Evolutionary conservation across 441 rosid species (phyloP), one percentile per base, ranked within the genome.

Genomic region (Arabidopsis lyrata): DNA sequence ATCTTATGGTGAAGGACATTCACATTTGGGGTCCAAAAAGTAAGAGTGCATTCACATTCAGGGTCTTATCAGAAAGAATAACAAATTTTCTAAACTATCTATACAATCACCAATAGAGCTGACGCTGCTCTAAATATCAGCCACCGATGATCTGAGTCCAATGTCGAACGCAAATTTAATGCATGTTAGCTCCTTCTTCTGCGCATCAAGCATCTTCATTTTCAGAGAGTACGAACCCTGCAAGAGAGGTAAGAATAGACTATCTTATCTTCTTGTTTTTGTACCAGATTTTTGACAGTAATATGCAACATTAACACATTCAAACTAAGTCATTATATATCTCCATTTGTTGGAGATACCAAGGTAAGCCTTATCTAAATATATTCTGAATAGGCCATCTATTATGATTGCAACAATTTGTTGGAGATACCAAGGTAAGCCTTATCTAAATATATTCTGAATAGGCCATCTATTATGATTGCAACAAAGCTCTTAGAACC

Each of bases 151-250:
- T 70, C 45, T 63, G 15, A 85, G 83, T 44, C 95, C 95, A 31
- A 95, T 87, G 81, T 41, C 38, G 61, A 95, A 88, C 64, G 80
- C 88, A 57, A 95, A 93, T 31, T 57, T 53, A 16, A 93, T 91
- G 86, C 99, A 95, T 31, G 98, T 88, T 68, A 93, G 76, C 80
- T 87, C 85, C 11, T 70, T 15, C 24, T 81, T 78, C 5, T 76
- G 70, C 15, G 71, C 77, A 27, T 87, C 91, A 9, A 74, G 35
- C 97, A 95, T 93, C 88, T 79, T 91, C 99, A 94, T 92, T 63
- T 82, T 84, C 34, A 94, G 87, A 29, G 88, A 68, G 83, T 92
- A 92, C 0, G 97, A 77, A 16, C 99, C 97, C 99, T 94, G 87
- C 54, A 80, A 61, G 53, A 78, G n/a, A 34, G 1, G 34, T 32